These are phyloP conservation scores for Mallotus repandus DNA, from an alignment of 441 rosid genomes.

Conservation along the genomic window DNA sequence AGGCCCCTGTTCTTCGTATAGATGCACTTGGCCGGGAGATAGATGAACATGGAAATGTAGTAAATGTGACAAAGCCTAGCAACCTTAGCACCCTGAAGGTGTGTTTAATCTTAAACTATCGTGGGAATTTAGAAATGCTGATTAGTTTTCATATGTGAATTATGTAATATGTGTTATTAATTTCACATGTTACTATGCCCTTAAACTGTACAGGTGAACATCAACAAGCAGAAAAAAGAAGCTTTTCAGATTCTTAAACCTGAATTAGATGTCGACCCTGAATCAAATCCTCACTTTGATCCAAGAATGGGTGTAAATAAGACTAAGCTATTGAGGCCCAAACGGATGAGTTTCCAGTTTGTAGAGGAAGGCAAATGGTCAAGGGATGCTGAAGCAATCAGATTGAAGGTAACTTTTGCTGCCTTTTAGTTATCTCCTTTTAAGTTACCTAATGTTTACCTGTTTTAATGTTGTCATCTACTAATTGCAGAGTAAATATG, in stretches of 20 bases:
- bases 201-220: conserved; percentile 68
- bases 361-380: conserved; percentile 98
- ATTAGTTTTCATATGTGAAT: neutral
- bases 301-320: conserved; percentile 79
- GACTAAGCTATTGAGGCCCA: conserved; percentile 79
- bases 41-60: conserved; percentile 89
- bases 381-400: conserved; percentile 77
- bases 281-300: conserved; percentile 77
- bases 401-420: conserved; percentile 53
- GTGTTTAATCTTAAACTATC: conserved; percentile 13
- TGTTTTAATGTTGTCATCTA: conserved; percentile 22
- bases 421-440: neutral
- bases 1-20: conserved; percentile 86
- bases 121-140: neutral
- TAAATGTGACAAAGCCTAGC: conserved; percentile 79
- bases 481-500: conserved; percentile 68
- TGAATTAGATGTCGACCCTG: conserved; percentile 79
- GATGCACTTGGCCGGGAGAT: conserved; percentile 95
- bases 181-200: conserved; percentile 7
- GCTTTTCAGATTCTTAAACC: conserved; percentile 97
- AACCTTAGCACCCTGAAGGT: conserved; percentile 96
- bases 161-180: conserved; percentile 10
- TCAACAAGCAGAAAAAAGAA: conserved; percentile 92
- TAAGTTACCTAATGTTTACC: conserved; percentile 7
- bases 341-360: conserved; percentile 80